Evolutionary conservation across 805 yeast species (phyloP).

Genomic region (Candida glaebosa): DNA sequence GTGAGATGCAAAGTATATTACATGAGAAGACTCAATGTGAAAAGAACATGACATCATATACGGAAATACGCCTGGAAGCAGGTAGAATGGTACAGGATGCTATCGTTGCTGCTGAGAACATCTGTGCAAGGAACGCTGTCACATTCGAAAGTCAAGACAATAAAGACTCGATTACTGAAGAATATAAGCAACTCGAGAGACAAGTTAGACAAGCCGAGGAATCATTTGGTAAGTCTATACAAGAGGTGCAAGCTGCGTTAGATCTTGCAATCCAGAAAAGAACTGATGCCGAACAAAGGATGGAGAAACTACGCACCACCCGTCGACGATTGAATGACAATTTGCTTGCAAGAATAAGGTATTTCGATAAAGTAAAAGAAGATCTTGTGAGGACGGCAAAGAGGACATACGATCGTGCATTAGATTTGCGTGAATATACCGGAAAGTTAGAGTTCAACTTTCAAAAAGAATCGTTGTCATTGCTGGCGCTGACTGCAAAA

Average conservation of each 20-base stretch:
- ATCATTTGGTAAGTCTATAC: constrained; percentile 52
- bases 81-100: constrained; percentile 3
- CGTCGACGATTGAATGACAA: constrained; percentile 24
- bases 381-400: constrained; percentile 30
- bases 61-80: not conserved
- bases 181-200: constrained; percentile 43
- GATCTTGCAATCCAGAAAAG: constrained; percentile 40
- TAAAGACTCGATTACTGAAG: constrained; percentile 46
- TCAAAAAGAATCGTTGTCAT: constrained; percentile 44
- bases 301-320: constrained; percentile 29
- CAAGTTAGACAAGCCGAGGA: constrained; percentile 52
- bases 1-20: not conserved
- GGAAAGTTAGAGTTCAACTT: constrained; percentile 71
- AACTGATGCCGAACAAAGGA: constrained; percentile 39
- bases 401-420: constrained; percentile 51
- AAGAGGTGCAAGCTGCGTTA: constrained; percentile 50
- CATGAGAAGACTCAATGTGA: constrained; percentile 11
- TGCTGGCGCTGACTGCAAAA: constrained; percentile 60
- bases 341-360: constrained; percentile 28
- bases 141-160: constrained; percentile 36
- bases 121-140: constrained; percentile 49
- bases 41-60: constrained; percentile 4
- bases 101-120: constrained; percentile 27
- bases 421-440: constrained; percentile 64
- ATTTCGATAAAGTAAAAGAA: constrained; percentile 29